A percentile compares a stretch with the other conserved stretches of the same genome.
These are phyloP conservation scores for Gelatoporia subvermispora DNA, from an alignment of 768 basidiomycete genomes.

Conservation along the genomic window DNA sequence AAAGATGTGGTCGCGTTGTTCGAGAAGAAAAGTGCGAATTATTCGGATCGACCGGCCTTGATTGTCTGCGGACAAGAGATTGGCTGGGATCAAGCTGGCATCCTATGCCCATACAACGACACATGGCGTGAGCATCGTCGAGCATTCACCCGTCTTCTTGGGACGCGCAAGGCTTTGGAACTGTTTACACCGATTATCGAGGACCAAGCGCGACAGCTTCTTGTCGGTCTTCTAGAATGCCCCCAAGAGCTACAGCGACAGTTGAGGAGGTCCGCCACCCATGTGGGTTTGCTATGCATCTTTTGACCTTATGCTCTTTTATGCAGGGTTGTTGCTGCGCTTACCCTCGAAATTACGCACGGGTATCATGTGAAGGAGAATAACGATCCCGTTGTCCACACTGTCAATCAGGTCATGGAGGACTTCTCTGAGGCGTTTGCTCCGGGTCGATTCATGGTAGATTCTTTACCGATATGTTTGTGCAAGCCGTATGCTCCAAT, in stretches of 20 bases:
- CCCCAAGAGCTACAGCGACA: conserved; percentile 34
- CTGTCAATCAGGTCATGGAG: conserved; percentile 17
- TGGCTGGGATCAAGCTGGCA: conserved; percentile 27
- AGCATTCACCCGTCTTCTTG: conserved; percentile 26
- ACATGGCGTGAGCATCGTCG: conserved; percentile 39
- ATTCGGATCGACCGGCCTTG: conserved; percentile 17
- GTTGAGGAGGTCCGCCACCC: conserved; percentile 32
- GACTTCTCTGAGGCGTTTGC: conserved; percentile 14
- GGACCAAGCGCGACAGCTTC: conserved; percentile 37
- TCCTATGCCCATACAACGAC: conserved; percentile 36
- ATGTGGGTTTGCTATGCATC: too few species aligned
- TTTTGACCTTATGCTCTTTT: too few species aligned
- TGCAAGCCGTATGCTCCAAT: conserved; percentile 4
- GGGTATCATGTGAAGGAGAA: conserved; percentile 20
- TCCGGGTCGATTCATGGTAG: conserved; percentile 32
- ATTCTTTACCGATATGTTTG: conserved; percentile 27
- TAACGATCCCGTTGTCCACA: conserved; percentile 14
- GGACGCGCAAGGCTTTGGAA: conserved; percentile 31
- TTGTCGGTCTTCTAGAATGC: conserved; percentile 35
- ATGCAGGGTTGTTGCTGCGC: conserved; percentile 20
- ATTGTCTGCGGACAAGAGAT: conserved; percentile 17
- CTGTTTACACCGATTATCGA: conserved; percentile 34
- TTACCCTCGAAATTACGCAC: conserved; percentile 24
- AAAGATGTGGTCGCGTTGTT: conserved; percentile 20
- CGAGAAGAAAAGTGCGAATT: conserved; percentile 21